Base-by-base conservation (phyloP, 805 yeast species). In the Candida odintsovae region DNA sequence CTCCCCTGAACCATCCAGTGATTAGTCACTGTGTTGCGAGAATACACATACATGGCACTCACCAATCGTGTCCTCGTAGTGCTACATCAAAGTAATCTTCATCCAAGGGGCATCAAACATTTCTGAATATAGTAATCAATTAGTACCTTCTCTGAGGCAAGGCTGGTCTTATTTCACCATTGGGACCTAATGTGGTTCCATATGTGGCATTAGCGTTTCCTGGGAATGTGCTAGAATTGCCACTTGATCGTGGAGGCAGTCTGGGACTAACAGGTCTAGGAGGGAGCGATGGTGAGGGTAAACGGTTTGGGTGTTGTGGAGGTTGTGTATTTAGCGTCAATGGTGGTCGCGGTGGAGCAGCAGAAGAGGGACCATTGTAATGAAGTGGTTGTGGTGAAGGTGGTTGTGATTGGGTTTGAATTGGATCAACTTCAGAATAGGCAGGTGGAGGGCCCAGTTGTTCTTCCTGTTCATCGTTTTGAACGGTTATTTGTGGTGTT, bases 381-480 rank as follows among this genome's bases (percentile, higher is more conserved):
- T n/a, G n/a, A n/a, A n/a, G 23, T 22, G 8, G 23, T 22, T 22
- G 23, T 22, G 23, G 18, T 6, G 36, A 9, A 7, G 19, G n/a
- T 9, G 23, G 4, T 13, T 13, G 39, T 11, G 23, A 12, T 18
- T 18, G 39, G 6, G 22, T 20, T 3, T 20, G 9, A 11, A 11
- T 20, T 20, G 66, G 55, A 10, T 65, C 62, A 21, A 63, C 51
- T 40, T 62, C 68, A 1, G 68, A 55, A 47, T 70, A 70, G 7
- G 61, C 62, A 2, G 74, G 74, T 3, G 73, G 73, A 6, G 63
- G 65, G 37, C 60, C 67, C 5, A 28, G 21, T 0, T 51, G 31
- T 10, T 40, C 51, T 1, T 42, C 46, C 54, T 54, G 41, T 25
- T 25, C 13, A 55, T 54, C 40, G 15, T 31, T 16, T 13, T 23